Conservation (phyloP, 768 basidiomycete species). For the Pleurotus eryngii region DNA sequence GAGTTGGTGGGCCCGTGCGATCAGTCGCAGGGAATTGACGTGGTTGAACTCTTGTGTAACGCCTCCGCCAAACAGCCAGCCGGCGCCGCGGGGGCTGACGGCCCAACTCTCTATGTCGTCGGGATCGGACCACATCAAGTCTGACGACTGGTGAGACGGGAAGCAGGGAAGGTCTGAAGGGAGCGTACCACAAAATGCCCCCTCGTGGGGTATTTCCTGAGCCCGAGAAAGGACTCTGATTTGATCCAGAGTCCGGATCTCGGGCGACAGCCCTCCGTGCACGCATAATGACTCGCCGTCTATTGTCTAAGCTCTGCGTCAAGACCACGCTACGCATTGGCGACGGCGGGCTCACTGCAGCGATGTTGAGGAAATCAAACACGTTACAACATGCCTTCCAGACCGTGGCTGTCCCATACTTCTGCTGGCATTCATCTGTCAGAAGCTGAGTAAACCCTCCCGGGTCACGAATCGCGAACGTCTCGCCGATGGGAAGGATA, state of each 20-base stretch:
- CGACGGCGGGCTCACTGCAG: slow-evolving; percentile 59
- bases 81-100: slow-evolving; percentile 93
- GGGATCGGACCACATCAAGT: slow-evolving; percentile 98
- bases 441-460: neutral
- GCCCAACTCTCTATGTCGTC: slow-evolving; percentile 97
- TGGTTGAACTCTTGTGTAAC: slow-evolving; percentile 95
- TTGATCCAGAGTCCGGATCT: slow-evolving; percentile 93
- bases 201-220: slow-evolving; percentile 98
- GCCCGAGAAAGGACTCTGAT: slow-evolving; percentile 89
- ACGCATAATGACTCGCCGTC: slow-evolving; percentile 92
- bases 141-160: slow-evolving; percentile 35
- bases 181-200: slow-evolving; percentile 86
- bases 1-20: slow-evolving; percentile 94
- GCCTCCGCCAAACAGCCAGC: slow-evolving; percentile 87
- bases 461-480: too few relatives aligned
- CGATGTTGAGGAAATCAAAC: slow-evolving; percentile 93
- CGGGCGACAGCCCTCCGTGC: slow-evolving; percentile 94
- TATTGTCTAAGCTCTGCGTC: slow-evolving; percentile 61
- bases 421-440: slow-evolving; percentile 94
- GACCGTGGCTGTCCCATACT: slow-evolving; percentile 91
- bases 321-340: too few relatives aligned
- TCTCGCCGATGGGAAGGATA: too few relatives aligned
- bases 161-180: neutral
- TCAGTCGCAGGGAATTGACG: slow-evolving; percentile 80
- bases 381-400: slow-evolving; percentile 98